Percentiles rank a stretch among this genome's conserved stretches.
phyloP scores from a whole-genome alignment of 2,329 filamentous ascomycete genomes.

The Aspergillus oerlinghausenensis region DNA sequence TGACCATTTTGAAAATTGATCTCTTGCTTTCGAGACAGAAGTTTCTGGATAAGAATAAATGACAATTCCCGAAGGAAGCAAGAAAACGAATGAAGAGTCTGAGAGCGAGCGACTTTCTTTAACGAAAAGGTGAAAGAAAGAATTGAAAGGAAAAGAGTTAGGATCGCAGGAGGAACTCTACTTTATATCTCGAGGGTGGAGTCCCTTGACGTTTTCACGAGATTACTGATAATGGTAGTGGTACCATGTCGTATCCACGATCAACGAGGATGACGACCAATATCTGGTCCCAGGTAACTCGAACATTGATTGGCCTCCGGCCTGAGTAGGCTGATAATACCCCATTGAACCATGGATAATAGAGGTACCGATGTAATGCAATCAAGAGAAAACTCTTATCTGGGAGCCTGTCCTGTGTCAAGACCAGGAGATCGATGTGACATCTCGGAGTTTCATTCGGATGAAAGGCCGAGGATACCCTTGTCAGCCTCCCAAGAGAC shows the following conservation, averaged over 20 bases:
- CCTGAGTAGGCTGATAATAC: conserved; percentile 16
- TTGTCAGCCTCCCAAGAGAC: conserved; percentile 3
- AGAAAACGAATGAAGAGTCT: conserved; percentile 19
- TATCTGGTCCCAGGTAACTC: conserved; percentile 3
- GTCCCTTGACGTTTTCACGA: conserved; percentile 11
- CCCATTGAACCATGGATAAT: conserved; percentile 15
- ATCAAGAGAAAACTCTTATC: conserved; percentile 6
- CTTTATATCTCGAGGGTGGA: conserved; percentile 23
- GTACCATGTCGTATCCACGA: conserved; percentile 24
- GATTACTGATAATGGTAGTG: conserved; percentile 13
- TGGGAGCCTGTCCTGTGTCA: conserved; percentile 1
- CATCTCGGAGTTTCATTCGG: conserved; percentile 25
- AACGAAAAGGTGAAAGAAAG: conserved; percentile 11
- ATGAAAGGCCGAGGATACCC: conserved; percentile 10
- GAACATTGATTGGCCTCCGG: neutral
- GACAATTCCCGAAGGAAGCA: conserved; percentile 3
- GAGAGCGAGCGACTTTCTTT: conserved; percentile 16
- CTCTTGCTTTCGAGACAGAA: conserved; percentile 8
- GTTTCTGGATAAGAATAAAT: conserved; percentile 13
- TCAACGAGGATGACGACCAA: conserved; percentile 9
- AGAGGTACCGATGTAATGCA: conserved; percentile 13
- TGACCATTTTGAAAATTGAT: conserved; percentile 29
- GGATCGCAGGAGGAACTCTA: conserved; percentile 6
- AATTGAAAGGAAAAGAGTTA: neutral
- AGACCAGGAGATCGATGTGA: conserved; percentile 23